phyloP scores from a whole-genome alignment of 208 protist species.

The Leishmania aethiopica region DNA sequence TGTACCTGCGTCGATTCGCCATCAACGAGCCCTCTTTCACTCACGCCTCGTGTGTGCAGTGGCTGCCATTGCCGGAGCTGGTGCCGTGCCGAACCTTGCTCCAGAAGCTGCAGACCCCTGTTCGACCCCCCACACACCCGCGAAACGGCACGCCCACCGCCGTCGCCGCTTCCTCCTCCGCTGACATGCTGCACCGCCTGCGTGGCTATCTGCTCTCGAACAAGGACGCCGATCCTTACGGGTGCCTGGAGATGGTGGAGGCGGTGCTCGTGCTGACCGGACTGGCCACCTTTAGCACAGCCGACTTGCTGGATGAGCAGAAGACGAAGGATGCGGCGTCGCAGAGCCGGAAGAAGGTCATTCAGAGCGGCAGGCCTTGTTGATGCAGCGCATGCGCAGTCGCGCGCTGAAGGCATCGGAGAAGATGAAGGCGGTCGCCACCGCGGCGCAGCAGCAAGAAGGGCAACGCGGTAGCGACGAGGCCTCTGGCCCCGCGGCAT shows the following conservation, averaged over 20 bases:
- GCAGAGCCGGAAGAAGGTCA: slow-evolving; percentile 37
- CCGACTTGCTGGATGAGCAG: slow-evolving; percentile 20
- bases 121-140: slow-evolving; percentile 14
- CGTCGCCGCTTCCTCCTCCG: slow-evolving; percentile 17
- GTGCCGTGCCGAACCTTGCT: slow-evolving; percentile 37
- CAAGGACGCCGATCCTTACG: slow-evolving; percentile 45
- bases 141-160: neutral
- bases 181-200: slow-evolving; percentile 54
- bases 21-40: slow-evolving; percentile 34
- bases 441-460: neutral
- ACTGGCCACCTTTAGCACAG: slow-evolving; percentile 36
- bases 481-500: neutral
- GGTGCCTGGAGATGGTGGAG: slow-evolving; percentile 56
- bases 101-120: slow-evolving; percentile 41
- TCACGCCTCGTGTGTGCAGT: slow-evolving; percentile 22
- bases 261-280: slow-evolving; percentile 44
- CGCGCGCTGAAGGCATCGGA: slow-evolving; percentile 31
- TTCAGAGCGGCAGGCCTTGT: slow-evolving; percentile 70
- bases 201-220: slow-evolving; percentile 33
- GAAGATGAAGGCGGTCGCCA: neutral
- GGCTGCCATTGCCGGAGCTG: slow-evolving; percentile 49
- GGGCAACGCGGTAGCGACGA: neutral
- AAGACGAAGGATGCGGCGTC: slow-evolving; percentile 27
- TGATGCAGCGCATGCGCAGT: slow-evolving; percentile 64
- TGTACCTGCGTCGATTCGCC: slow-evolving; percentile 35